Percentiles rank a stretch among this genome's conserved stretches.
phyloP scores from a whole-genome alignment of 495 filamentous ascomycete species.

The Thermothielavioides terrestris region DNA sequence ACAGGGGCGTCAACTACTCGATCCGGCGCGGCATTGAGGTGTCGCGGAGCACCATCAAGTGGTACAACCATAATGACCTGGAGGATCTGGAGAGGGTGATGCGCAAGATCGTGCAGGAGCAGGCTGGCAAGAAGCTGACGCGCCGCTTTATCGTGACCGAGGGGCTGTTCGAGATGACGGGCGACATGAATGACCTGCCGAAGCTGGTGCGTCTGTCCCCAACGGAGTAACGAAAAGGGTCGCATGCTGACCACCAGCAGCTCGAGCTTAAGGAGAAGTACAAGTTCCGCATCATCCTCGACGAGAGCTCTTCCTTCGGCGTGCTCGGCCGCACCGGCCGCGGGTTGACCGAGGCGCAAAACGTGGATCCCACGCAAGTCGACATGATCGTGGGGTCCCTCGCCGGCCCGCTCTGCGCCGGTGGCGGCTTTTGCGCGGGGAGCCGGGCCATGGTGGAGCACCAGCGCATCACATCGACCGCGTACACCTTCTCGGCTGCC shows the following conservation, averaged over 20 bases:
- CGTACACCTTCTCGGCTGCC: slow-evolving; percentile 93
- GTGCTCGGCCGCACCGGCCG: slow-evolving; percentile 84
- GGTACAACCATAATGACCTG: slow-evolving; percentile 96
- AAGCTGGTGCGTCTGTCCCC: slow-evolving; percentile 54
- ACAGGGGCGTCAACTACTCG: slow-evolving; percentile 86
- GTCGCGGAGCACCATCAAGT: slow-evolving; percentile 77
- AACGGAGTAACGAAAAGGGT: background rate
- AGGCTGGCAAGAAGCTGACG: slow-evolving; percentile 80
- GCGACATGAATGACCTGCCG: slow-evolving; percentile 77
- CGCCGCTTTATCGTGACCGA: slow-evolving; percentile 94
- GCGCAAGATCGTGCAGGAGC: slow-evolving; percentile 75
- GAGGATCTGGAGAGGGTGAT: slow-evolving; percentile 83
- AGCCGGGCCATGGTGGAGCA: slow-evolving; percentile 85
- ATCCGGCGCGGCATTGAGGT: slow-evolving; percentile 92
- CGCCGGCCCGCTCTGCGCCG: slow-evolving; percentile 80
- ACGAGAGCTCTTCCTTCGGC: slow-evolving; percentile 95
- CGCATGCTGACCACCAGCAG: slow-evolving; percentile 31
- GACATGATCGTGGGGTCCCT: slow-evolving; percentile 96
- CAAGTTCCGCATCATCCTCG: slow-evolving; percentile 95
- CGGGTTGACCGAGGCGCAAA: slow-evolving; percentile 89
- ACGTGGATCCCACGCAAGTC: slow-evolving; percentile 80
- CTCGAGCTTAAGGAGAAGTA: slow-evolving; percentile 86
- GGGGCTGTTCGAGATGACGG: slow-evolving; percentile 83
- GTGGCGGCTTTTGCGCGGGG: slow-evolving; percentile 92
- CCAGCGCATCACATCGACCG: slow-evolving; percentile 79